A percentile compares a stretch with the other conserved stretches of the same genome.
phyloP scores from a whole-genome alignment of 352 stramenopile genomes.

The Pythium diclinum region DNA sequence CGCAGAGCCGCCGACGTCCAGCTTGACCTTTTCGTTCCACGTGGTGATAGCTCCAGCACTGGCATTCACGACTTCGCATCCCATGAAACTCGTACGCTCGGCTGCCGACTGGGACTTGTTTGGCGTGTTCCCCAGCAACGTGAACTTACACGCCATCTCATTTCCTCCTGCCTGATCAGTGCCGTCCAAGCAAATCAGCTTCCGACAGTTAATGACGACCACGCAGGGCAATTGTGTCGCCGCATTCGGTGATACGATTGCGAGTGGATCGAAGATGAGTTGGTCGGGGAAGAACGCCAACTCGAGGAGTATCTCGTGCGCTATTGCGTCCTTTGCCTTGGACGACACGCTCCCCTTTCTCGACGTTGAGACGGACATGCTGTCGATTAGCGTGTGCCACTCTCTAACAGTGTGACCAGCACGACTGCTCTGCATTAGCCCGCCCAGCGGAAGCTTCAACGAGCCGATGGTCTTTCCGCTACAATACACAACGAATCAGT shows the following conservation, averaged over 20 bases:
- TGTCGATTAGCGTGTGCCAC: constrained; percentile 25
- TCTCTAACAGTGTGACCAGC: constrained; percentile 22
- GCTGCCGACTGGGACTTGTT: constrained; percentile 1
- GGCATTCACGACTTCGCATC: background rate
- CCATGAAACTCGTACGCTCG: constrained; percentile 18
- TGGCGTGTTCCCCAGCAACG: constrained; percentile 10
- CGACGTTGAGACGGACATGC: background rate
- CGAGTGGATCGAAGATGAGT: constrained; percentile 21
- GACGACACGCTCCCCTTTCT: background rate
- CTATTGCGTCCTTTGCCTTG: background rate
- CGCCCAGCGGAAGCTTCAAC: constrained; percentile 34
- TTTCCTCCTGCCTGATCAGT: background rate
- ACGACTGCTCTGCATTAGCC: constrained; percentile 11
- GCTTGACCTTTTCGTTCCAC: constrained; percentile 20
- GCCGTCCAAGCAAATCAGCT: constrained; percentile 11
- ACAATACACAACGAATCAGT: background rate
- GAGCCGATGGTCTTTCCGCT: constrained; percentile 36
- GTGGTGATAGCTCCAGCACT: background rate
- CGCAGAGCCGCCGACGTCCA: constrained; percentile 21
- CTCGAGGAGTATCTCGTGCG: constrained; percentile 13
- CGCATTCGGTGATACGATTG: background rate
- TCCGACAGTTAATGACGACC: constrained; percentile 7
- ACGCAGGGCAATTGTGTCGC: background rate
- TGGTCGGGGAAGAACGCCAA: constrained; percentile 36
- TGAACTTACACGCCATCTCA: constrained; percentile 21